Base-by-base conservation (phyloP, 1,284 basidiomycete genomes). In the Moesziomyces antarcticus region DNA sequence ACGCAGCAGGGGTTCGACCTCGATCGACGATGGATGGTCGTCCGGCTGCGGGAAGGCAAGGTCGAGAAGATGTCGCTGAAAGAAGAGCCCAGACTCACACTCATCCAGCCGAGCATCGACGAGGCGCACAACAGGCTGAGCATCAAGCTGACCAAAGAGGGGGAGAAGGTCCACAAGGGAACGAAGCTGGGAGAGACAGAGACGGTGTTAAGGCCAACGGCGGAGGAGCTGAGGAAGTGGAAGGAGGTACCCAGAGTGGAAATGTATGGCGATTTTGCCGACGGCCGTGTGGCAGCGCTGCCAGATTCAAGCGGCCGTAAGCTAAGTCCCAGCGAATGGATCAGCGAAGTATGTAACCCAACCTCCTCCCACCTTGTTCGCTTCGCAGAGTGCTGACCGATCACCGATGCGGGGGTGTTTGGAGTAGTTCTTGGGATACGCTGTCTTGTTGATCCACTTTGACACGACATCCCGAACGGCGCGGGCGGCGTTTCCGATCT, bases 21-120 rank as follows among this genome's bases (percentile, higher is more conserved):
- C 33, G 78, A 80, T 47, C 60, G 77, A 21, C 53, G 72, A 27
- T 80, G 78, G 78, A 74, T 77, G 61, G 66, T 79, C 14, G 53
- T 79, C 3, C n/a, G 59, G 0, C 24, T 37, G 8, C 53, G 49
- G 0, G 45, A 30, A 0, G 60, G 51, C 9, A 68, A 62, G 22
- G n/a, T 58, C 11, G 52, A 64, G 2, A 75, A 73, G 55, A 48
- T 73, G 3, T 58, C 50, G 9, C 44, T 80, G 46, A 42, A 69
- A 6, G 69, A 79, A 25, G 78, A 80, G 43, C 57, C 75, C 0
- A 48, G 58, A n/a, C 46, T 79, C 16, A 76, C 73, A 1, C 54
- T 77, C 13, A 59, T 73, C 35, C 66, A 66, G 40, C 70, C 73
- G 3, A 21, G 24, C 2, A 63, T 77, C 43, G 73, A 79, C 22